phyloP scores from a whole-genome alignment of 2,329 filamentous ascomycete species.

The Didymella keratinophila region DNA sequence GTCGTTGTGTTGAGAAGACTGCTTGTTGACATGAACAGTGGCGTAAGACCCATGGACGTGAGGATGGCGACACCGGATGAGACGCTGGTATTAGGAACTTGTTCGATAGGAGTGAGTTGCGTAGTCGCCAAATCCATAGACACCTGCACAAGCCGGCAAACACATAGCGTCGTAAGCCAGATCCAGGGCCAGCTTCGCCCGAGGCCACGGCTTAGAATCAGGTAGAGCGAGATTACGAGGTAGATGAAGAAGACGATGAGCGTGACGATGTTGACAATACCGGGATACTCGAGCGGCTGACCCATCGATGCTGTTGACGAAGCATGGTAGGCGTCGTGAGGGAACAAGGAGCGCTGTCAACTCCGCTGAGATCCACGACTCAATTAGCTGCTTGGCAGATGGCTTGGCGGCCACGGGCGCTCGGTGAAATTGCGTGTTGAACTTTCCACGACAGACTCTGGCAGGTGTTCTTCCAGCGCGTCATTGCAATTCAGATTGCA shows the following conservation, averaged over 20 bases:
- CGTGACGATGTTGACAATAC: conserved; percentile 46
- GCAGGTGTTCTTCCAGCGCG: not conserved
- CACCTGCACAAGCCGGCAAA: conserved; percentile 47
- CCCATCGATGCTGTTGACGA: conserved; percentile 33
- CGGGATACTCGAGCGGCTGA: conserved; percentile 33
- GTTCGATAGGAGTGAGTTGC: conserved; percentile 32
- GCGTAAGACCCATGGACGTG: conserved; percentile 47
- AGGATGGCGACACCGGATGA: conserved; percentile 47
- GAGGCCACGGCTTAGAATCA: conserved; percentile 43
- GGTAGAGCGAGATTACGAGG: conserved; percentile 38
- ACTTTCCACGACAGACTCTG: not conserved
- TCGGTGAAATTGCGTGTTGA: not conserved
- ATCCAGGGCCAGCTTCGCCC: conserved; percentile 48
- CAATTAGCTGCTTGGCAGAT: not conserved
- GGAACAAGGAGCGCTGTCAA: conserved; percentile 9
- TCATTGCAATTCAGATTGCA: not conserved
- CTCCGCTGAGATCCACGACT: conserved; percentile 10
- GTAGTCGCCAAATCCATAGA: conserved; percentile 48
- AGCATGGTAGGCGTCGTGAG: conserved; percentile 28
- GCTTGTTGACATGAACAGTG: conserved; percentile 47
- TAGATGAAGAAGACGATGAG: conserved; percentile 46
- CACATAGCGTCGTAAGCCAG: conserved; percentile 40
- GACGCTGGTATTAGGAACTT: conserved; percentile 38
- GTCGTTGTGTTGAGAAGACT: conserved; percentile 46
- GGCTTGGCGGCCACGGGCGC: conserved; percentile 10